Conservation (phyloP, 768 basidiomycete genomes). For the Suillus lakei region DNA sequence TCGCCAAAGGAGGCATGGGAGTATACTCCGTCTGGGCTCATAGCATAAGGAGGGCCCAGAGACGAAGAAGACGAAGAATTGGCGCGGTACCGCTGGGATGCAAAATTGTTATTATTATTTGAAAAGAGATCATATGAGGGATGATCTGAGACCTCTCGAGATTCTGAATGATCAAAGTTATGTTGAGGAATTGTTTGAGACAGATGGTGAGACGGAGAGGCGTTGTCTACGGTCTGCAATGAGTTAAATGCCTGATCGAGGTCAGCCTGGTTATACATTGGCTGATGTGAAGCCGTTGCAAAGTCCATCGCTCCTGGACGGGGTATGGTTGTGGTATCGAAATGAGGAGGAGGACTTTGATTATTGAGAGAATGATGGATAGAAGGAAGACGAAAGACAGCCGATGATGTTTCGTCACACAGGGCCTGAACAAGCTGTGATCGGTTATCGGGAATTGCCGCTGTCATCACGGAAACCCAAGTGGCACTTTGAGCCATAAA, state of each 20-base stretch:
- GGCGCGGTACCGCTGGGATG: constrained; percentile 66
- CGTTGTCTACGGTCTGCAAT: constrained; percentile 43
- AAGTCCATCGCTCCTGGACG: constrained; percentile 56
- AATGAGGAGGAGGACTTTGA: constrained; percentile 46
- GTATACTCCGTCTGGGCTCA: constrained; percentile 63
- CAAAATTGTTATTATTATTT: constrained; percentile 49
- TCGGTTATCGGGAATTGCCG: constrained; percentile 64
- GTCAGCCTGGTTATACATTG: constrained; percentile 58
- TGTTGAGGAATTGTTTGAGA: constrained; percentile 41
- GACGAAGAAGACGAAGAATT: constrained; percentile 77
- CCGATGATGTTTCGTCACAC: constrained; percentile 29
- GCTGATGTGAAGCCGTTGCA: constrained; percentile 38
- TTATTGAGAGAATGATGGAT: constrained; percentile 28
- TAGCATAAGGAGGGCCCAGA: constrained; percentile 58
- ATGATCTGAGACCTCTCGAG: constrained; percentile 58
- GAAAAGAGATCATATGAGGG: constrained; percentile 69
- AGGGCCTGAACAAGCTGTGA: constrained; percentile 48
- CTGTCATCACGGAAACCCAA: constrained; percentile 44
- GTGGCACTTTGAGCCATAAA: constrained; percentile 45
- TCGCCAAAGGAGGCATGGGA: constrained; percentile 63
- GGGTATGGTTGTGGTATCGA: constrained; percentile 50
- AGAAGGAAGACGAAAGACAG: constrained; percentile 41
- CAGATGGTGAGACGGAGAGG: constrained; percentile 43
- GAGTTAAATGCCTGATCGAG: constrained; percentile 61
- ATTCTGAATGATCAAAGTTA: constrained; percentile 56